phyloP scores from a whole-genome alignment of 345 rosid species.

The Brassica cretica region DNA sequence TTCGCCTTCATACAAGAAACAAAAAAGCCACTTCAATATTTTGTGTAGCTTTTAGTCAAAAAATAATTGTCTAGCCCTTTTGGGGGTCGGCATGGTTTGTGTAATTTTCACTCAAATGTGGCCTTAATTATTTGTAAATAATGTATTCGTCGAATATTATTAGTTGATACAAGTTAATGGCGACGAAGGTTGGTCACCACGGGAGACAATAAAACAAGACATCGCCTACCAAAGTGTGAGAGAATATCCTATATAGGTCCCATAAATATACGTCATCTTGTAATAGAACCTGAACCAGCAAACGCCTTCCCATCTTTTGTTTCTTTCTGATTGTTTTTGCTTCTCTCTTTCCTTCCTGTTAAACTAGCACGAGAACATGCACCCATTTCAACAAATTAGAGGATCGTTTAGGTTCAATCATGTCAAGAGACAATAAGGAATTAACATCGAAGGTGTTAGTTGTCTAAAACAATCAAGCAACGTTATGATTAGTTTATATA shows the following conservation, averaged over 20 bases:
- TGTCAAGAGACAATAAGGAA: slow-evolving; percentile 17
- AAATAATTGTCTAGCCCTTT: background rate
- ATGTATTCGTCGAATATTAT: background rate
- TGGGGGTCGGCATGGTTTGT: background rate
- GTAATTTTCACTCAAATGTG: background rate
- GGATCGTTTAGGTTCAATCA: background rate
- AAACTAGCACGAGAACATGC: slow-evolving; percentile 22
- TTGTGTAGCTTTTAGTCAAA: background rate
- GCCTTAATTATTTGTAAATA: background rate
- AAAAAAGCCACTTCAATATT: background rate
- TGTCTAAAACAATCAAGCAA: slow-evolving; percentile 17
- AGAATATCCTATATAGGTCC: slow-evolving; percentile 23
- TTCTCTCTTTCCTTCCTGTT: background rate
- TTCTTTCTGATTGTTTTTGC: slow-evolving; percentile 15
- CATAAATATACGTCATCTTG: slow-evolving; percentile 10
- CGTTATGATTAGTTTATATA: background rate
- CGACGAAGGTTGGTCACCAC: background rate
- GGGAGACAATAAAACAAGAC: slow-evolving; percentile 28
- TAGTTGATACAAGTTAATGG: background rate
- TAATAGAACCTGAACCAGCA: slow-evolving; percentile 40
- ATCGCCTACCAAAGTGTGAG: slow-evolving; percentile 29
- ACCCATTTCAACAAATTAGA: slow-evolving; percentile 5
- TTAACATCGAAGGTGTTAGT: slow-evolving; percentile 5
- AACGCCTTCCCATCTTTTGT: slow-evolving; percentile 35
- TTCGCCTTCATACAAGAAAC: background rate